Evolutionary conservation across 495 filamentous ascomycete genomes (phyloP).

Genomic region (Neurospora tetraspora): DNA sequence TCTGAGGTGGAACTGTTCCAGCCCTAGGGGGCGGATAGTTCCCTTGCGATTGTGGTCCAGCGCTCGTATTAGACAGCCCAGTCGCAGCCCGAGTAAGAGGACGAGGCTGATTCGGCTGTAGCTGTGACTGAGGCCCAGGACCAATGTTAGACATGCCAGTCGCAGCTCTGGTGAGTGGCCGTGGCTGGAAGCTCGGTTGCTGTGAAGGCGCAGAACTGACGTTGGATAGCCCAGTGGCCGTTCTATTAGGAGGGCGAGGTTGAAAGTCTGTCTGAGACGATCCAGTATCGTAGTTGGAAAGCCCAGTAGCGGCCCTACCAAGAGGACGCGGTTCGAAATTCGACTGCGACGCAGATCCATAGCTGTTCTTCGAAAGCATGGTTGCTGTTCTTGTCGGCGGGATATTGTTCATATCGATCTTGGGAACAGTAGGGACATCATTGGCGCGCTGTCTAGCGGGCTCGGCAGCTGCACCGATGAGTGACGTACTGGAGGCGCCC

Average conservation of each 20-base stretch:
- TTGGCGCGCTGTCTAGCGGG: constrained; percentile 44
- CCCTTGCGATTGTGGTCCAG: neutral
- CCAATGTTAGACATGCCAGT: constrained; percentile 43
- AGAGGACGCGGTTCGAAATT: neutral
- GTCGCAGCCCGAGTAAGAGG: neutral
- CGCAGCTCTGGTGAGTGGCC: constrained; percentile 34
- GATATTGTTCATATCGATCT: constrained; percentile 23
- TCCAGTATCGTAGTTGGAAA: neutral
- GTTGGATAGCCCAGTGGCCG: neutral
- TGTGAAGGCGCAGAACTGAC: neutral
- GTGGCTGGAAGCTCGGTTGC: neutral
- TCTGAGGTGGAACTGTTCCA: constrained; percentile 6
- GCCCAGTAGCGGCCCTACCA: neutral
- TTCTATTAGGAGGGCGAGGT: neutral
- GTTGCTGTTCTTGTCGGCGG: constrained; percentile 26
- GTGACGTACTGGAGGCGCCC: constrained; percentile 40
- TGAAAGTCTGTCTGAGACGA: neutral
- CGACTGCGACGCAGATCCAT: constrained; percentile 34
- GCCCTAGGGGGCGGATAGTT: neutral
- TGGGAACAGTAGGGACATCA: constrained; percentile 36
- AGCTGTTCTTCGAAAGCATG: constrained; percentile 28
- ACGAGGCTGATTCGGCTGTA: neutral
- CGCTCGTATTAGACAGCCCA: neutral
- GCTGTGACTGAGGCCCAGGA: constrained; percentile 16
- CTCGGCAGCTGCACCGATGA: constrained; percentile 46